A percentile compares a stretch with the other conserved stretches of the same genome.
Evolutionary conservation across 495 filamentous ascomycete species (phyloP).

Genomic region (Apiosordaria backusii): DNA sequence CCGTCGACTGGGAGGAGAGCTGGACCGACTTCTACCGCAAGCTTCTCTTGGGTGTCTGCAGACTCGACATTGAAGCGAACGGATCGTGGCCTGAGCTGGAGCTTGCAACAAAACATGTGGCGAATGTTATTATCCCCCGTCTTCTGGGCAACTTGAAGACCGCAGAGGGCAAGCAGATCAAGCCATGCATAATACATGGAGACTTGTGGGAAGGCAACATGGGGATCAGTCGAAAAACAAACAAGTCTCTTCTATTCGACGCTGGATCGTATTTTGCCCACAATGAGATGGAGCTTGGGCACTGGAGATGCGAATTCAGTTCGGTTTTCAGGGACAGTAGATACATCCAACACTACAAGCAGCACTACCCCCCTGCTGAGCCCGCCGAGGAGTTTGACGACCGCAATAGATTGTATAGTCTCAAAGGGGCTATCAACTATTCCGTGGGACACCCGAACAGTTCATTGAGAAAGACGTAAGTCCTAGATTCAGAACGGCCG

Average conservation of each 20-base stretch:
- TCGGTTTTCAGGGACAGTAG: neutral
- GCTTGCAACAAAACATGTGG: conserved; percentile 6
- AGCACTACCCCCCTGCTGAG: conserved; percentile 5
- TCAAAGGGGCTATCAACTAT: conserved; percentile 11
- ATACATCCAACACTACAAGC: conserved; percentile 1
- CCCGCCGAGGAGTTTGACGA: conserved; percentile 15
- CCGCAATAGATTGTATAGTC: conserved; percentile 4
- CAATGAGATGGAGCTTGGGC: conserved; percentile 43
- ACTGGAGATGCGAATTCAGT: conserved; percentile 25
- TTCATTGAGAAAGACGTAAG: conserved; percentile 7
- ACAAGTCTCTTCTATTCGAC: conserved; percentile 38
- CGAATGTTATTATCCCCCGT: conserved; percentile 29
- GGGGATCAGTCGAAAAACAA: conserved; percentile 22
- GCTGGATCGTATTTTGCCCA: conserved; percentile 42
- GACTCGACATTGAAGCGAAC: conserved; percentile 20
- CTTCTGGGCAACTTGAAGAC: conserved; percentile 30
- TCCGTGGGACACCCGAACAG: conserved; percentile 4
- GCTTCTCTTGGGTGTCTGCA: conserved; percentile 13
- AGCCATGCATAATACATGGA: conserved; percentile 37
- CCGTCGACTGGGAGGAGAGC: conserved; percentile 20
- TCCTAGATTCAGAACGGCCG: neutral
- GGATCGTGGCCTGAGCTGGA: conserved; percentile 25
- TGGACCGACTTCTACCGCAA: conserved; percentile 31
- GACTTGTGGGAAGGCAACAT: conserved; percentile 40
- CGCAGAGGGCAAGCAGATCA: conserved; percentile 25